Evolutionary conservation across 2,329 filamentous ascomycete genomes (phyloP), one percentile per base, ranked within the genome.

Genomic region (Teratosphaeria gauchensis): DNA sequence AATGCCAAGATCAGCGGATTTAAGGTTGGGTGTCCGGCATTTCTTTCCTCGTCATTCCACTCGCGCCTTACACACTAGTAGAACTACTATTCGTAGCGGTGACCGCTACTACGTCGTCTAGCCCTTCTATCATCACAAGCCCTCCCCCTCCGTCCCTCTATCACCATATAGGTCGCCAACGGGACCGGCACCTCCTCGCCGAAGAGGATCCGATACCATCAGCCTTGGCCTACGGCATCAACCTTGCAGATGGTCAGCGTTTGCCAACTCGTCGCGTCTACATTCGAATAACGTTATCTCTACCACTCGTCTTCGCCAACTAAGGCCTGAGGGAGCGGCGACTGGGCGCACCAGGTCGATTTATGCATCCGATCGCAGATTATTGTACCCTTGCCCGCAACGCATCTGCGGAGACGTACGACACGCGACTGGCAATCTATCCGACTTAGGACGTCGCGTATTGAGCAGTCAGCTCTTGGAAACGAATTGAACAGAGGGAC

Each of bases 291-390:
- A 21, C 38, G 33, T 54, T 32, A 35, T 54, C 16, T 21, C 9
- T n/a, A 53, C 12, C n/a, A 42, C 32, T 35, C 35, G 32, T 32
- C n/a, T 30, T 11, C 30, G 65, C 66, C 66, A 65, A 59, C 51
- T 58, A 58, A 56, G 62, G 60, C 63, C 38, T 57, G 42, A 56
- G n/a, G 68, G 68, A 68, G 67, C 69, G 69, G 69, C 69, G 69
- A 70, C 69, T 71, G 67, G 65, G 68, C 70, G 68, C 59, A 54
- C 53, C 56, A 54, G 21, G 42, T 7, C 54, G 24, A 48, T 61
- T 57, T 46, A 61, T 64, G 63, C 59, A 60, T 64, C 53, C 58
- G 55, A 56, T 35, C n/a, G 54, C 35, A 42, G 30, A n/a, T 24
- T 35, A 24, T 51, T 33, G 35, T 46, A 33, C 57, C 21, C 61